Evolutionary conservation across 2,329 filamentous ascomycete species (phyloP).

Genomic region (Paraphaeosphaeria sporulosa): DNA sequence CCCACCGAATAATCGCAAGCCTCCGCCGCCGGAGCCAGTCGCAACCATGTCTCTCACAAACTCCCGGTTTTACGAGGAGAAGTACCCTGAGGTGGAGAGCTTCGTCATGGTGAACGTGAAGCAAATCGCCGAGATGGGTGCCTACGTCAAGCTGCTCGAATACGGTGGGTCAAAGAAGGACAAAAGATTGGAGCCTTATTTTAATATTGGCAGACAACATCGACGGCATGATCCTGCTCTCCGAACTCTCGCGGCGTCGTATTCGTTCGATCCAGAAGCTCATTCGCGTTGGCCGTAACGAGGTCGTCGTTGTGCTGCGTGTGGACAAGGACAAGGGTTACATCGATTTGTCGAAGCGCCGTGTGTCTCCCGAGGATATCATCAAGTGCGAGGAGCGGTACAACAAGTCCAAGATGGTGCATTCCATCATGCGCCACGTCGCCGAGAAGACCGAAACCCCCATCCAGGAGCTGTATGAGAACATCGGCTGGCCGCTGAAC

Average conservation of each 20-base stretch:
- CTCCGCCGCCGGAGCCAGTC: constrained; percentile 10
- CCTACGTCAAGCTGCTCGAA: constrained; percentile 98
- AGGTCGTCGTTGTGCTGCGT: constrained; percentile 97
- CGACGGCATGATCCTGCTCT: constrained; percentile 99
- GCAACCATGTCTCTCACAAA: constrained; percentile 89
- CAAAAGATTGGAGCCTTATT: neutral
- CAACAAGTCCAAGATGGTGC: constrained; percentile 99
- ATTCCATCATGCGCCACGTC: constrained; percentile 98
- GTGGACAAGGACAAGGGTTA: constrained; percentile 99
- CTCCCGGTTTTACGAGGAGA: constrained; percentile 97
- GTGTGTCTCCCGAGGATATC: constrained; percentile 96
- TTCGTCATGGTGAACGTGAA: constrained; percentile 99
- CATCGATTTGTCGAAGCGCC: constrained; percentile 97
- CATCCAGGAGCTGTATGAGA: constrained; percentile 94
- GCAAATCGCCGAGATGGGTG: constrained; percentile 99
- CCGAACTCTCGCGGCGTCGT: constrained; percentile 95
- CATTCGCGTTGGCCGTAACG: constrained; percentile 96
- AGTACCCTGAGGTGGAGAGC: constrained; percentile 97
- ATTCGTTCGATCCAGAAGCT: constrained; percentile 99
- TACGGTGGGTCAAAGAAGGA: constrained; percentile 60
- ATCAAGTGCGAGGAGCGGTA: constrained; percentile 98
- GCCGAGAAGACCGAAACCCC: constrained; percentile 94
- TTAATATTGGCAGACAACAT: constrained; percentile 76
- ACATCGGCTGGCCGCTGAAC: constrained; percentile 96
- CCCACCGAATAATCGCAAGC: constrained; percentile 4